Conservation (phyloP, 148 eudicot genomes). For the Camellia japonica region DNA sequence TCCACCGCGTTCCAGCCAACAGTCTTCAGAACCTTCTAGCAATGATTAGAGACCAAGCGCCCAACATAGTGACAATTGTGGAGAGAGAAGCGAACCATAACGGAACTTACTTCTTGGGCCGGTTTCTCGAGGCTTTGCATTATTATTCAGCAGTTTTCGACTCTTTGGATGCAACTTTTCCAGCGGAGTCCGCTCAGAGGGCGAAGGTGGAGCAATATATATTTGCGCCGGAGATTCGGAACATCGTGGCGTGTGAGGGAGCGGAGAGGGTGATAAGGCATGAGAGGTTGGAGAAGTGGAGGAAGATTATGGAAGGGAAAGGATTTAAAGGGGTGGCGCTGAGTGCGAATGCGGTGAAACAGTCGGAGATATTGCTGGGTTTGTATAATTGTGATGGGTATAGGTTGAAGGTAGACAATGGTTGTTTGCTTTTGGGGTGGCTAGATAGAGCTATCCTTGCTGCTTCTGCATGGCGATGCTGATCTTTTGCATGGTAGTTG, state of each 20-base stretch:
- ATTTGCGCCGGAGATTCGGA: constrained; percentile 37
- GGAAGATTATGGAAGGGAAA: constrained; percentile 32
- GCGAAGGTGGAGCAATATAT: constrained; percentile 43
- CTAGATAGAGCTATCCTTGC: constrained; percentile 31
- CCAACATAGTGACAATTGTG: constrained; percentile 40
- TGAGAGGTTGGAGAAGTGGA: constrained; percentile 34
- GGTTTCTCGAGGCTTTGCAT: constrained; percentile 40
- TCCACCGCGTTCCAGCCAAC: constrained; percentile 29
- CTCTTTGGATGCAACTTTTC: constrained; percentile 39
- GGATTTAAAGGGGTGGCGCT: constrained; percentile 28
- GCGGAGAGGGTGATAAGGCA: constrained; percentile 28
- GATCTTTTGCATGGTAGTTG: neutral
- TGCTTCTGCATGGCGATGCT: constrained; percentile 37
- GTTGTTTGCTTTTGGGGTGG: constrained; percentile 33
- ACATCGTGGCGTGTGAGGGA: constrained; percentile 33
- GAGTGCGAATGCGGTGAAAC: constrained; percentile 33
- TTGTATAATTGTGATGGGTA: constrained; percentile 35
- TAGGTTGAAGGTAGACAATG: constrained; percentile 32
- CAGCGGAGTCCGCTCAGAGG: constrained; percentile 33
- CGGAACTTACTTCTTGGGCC: constrained; percentile 42
- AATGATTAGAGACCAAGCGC: constrained; percentile 42
- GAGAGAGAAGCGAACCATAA: constrained; percentile 46
- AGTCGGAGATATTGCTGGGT: constrained; percentile 23
- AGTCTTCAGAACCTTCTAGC: constrained; percentile 25
- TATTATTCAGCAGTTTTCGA: constrained; percentile 41